Evolutionary conservation across 2,329 filamentous ascomycete species (phyloP), one percentile per base, ranked within the genome.

Genomic region (Ilyonectria destructans): DNA sequence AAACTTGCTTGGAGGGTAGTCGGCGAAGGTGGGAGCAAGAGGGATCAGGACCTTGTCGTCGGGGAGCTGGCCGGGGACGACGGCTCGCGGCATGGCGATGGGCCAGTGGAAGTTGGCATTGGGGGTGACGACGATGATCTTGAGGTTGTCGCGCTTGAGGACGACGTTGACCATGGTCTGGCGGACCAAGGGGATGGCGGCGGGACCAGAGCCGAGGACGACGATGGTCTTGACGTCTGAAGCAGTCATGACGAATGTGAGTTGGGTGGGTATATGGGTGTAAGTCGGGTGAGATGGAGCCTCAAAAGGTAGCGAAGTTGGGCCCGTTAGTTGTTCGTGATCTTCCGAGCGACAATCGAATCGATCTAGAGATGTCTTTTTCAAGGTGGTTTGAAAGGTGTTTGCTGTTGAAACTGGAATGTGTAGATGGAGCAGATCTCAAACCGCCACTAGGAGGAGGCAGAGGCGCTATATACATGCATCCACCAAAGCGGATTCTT

Each of bases 51-150:
- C 70, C 70, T 82, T 79, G 13, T 81, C 80, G 64, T 88, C 85
- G 21, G 79, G 54, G 43, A 87, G 71, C 65, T 84, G 80, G 13
- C 82, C 85, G 19, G 85, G 84, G 3, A 88, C 79, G 29, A 87
- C 77, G 61, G 79, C 84, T 48, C 87, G 83, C 13, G 83, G 80
- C 51, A 85, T 80, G 63, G 86, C 86, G 19, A 87, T 74, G 48
- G 80, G 77, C 85, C 85, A 89, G 79, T 83, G 85, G 69, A 87
- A 80, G 65, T 88, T 80, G 12, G 83, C 83, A 57, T 82, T 85
- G 1, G 85, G 86, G 15, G 81, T 78, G 48, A 88, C 81, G 54
- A 88, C 82, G 45, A 84, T 75, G 51, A 87, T 78, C 68, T 80
- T 85, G 66, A 85, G 78, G 65, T 82, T 81, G 8, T 80, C 74